Evolutionary conservation across 805 yeast genomes (phyloP), one percentile per base, ranked within the genome.

Genomic region (Wickerhamiella dianesei): DNA sequence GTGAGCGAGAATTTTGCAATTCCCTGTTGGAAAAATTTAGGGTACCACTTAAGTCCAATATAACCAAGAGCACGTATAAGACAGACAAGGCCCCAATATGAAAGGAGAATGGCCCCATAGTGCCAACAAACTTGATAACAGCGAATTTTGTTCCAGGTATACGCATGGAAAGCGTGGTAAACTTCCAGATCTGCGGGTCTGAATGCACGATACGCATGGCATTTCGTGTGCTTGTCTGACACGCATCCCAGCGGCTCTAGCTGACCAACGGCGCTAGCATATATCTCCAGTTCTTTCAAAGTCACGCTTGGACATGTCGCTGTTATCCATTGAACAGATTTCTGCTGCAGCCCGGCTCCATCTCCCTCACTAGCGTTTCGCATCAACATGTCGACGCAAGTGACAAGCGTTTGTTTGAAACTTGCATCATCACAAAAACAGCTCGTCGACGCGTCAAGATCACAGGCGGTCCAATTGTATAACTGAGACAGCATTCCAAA

Each of bases 1-100:
- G 9, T 51, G 35, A 6, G 59, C 53, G 12, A 19, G 13, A 5
- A 12, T 9, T 39, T 18, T 4, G 5, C 18, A 22, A 18, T 5
- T 12, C 9, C 12, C 9, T 25, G 6, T 20, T 19, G 41, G 25
- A 13, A 14, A 12, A 20, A 5, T 6, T 8, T 46, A 35, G 55
- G 56, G 44, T 44, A 46, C 40, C 20, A 29, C 44, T 43, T 47
- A 51, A 47, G 41, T 29, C 44, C 43, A 42, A 48, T 50, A 40
- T 50, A 25, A 44, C 41, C 37, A 43, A 49, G 19, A 37, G 53
- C 35, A 12, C 42, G 40, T 18, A 51, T 47, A 2, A 47, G 21
- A 16, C 44, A 35, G 4, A 51, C 45, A 43, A 21, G 29, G 3
- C 21, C 35, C 52, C 54, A 51, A 35, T 48, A 50, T 4, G 47